Base-by-base conservation (phyloP, 2,329 filamentous ascomycete genomes). In the Fusarium incarnatum region DNA sequence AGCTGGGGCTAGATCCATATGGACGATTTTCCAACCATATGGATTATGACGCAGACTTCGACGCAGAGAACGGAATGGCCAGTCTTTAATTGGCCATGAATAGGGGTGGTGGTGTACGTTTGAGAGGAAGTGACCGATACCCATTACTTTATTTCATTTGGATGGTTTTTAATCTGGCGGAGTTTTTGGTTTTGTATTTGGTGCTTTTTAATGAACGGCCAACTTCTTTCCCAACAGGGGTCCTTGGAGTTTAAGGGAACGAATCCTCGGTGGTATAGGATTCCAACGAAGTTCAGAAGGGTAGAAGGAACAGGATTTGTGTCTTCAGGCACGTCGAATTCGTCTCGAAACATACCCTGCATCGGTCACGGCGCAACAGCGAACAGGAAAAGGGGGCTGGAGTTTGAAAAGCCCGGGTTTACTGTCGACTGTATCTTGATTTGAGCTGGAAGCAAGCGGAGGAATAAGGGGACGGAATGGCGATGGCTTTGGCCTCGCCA, bases 1-100 rank as follows among this genome's bases (percentile, higher is more conserved):
- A 88, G 67, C 77, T 89, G 62, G 86, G 84, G 6, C 73, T 89
- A 40, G 81, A 80, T 37, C 72, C 77, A 41, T 75, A 77, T n/a
- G 76, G 77, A 15, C 66, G 76, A 57, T 64, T 71, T 18, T 67
- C 71, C 11, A 67, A 54, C 20, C 54, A 64, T 41, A 55, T 64
- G 27, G 77, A 74, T 12, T 71, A 71, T 32, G 46, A 68, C 16
- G 45, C 55, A 25, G 72, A 77, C n/a, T 47, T 75, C 7, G 73
- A 79, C 13, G 74, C 77, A 13, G 76, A 78, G 42, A 73, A 77
- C n/a, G 79, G 79, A 18, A 76, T 78, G 68, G 68, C 77, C 49
- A 81, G 79, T 57, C 72, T 78, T 42, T 80, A 72, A 75, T 41
- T 41, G 45, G 49, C 27, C 37, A 32, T 47, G 5, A n/a, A 32